Percentiles rank a stretch among this genome's conserved stretches.
Conservation (phyloP, 148 eudicot genomes). For the Vaccinium myrtillus region DNA sequence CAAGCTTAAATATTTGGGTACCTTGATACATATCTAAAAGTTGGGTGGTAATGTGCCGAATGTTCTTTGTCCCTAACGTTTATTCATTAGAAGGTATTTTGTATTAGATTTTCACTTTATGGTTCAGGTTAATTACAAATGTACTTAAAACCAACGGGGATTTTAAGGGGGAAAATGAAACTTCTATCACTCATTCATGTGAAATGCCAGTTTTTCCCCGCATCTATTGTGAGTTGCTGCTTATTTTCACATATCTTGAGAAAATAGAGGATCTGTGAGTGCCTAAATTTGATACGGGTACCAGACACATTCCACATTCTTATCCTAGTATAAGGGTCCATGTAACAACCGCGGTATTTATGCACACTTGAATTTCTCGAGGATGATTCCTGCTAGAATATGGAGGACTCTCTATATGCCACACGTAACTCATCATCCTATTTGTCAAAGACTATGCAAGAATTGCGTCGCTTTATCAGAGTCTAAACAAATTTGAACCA, state of each 20-base stretch:
- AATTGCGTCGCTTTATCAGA: not conserved
- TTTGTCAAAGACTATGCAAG: not conserved
- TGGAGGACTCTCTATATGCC: not conserved
- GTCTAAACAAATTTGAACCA: constrained; percentile 1
- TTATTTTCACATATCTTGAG: not conserved
- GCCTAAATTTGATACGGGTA: not conserved
- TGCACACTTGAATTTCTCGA: not conserved
- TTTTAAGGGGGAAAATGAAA: not conserved
- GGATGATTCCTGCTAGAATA: not conserved
- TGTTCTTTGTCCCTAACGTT: not conserved
- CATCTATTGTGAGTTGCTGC: not conserved
- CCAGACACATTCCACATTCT: not conserved
- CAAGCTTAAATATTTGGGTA: not conserved
- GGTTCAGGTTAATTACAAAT: not conserved
- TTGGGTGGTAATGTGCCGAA: not conserved
- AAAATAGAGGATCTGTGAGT: not conserved
- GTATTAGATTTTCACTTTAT: not conserved
- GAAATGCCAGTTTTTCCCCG: not conserved
- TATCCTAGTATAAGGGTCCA: not conserved
- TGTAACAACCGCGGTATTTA: not conserved
- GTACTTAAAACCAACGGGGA: not conserved
- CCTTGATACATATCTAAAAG: not conserved
- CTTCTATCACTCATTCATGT: not conserved
- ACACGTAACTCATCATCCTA: not conserved
- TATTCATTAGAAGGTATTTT: not conserved